These are phyloP conservation scores for Sporothrix inflata DNA, from an alignment of 2,329 filamentous ascomycete species.

Conservation along the genomic window DNA sequence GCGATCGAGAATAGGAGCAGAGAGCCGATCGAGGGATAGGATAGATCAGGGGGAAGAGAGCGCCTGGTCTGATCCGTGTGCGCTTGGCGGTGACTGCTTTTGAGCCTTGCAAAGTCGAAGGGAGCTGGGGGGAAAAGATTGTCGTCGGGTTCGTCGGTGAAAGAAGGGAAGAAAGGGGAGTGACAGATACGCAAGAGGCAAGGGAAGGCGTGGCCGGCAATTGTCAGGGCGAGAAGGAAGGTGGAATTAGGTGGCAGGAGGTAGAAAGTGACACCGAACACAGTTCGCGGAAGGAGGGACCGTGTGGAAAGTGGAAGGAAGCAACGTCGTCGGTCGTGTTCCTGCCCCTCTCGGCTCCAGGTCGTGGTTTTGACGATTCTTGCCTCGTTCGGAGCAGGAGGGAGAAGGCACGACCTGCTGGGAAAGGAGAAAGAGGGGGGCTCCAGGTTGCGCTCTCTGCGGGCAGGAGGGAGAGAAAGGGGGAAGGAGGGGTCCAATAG, in stretches of 20 bases:
- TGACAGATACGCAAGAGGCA: background rate
- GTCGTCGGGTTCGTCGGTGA: conserved; percentile 10
- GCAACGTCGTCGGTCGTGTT: conserved; percentile 22
- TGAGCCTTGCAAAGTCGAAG: conserved; percentile 3
- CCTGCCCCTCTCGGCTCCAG: conserved; percentile 30
- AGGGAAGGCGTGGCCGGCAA: background rate
- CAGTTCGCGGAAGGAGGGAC: conserved; percentile 5
- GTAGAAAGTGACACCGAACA: conserved; percentile 15
- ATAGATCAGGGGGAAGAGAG: background rate
- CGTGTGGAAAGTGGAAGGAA: background rate
- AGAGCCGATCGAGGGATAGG: background rate
- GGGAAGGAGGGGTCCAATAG: conserved; percentile 32
- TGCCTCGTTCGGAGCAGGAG: conserved; percentile 15
- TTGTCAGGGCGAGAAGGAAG: background rate
- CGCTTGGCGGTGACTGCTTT: background rate
- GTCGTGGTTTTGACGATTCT: conserved; percentile 18
- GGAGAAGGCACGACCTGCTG: conserved; percentile 28
- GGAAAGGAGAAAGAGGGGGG: conserved; percentile 29
- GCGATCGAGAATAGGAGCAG: background rate
- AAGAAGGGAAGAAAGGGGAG: background rate
- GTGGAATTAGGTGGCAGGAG: background rate
- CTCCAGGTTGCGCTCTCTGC: conserved; percentile 8
- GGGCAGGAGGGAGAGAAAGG: conserved; percentile 21
- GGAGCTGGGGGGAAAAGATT: background rate
- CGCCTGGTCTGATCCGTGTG: background rate